These are phyloP conservation scores for Pichia kudriavzevii DNA, from an alignment of 1,139 yeast genomes.

Conservation along the genomic window DNA sequence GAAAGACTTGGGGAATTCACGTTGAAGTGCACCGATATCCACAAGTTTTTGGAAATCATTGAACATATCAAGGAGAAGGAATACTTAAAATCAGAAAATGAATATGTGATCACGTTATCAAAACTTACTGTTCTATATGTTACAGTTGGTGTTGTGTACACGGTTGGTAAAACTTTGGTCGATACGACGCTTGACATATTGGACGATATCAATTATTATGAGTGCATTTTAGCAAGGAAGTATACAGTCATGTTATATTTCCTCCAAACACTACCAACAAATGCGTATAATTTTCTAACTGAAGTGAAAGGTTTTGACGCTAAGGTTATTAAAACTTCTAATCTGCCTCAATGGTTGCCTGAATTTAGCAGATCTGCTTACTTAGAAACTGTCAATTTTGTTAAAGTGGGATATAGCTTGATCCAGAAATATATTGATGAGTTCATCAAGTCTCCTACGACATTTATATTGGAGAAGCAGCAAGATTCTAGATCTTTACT, in stretches of 20 bases:
- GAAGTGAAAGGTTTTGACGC: not conserved
- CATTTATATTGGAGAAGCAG: constrained; percentile 19
- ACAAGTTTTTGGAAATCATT: constrained; percentile 1
- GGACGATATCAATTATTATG: constrained; percentile 29
- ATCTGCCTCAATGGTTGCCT: constrained; percentile 24
- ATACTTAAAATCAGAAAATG: constrained; percentile 2
- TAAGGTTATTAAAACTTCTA: constrained; percentile 4
- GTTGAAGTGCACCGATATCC: no score
- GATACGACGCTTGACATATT: constrained; percentile 21
- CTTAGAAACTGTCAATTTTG: not conserved
- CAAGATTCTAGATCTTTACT: constrained; percentile 14
- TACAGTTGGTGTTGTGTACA: not conserved
- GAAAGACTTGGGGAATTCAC: no score
- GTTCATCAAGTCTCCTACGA: constrained; percentile 21
- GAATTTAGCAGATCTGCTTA: constrained; percentile 1
- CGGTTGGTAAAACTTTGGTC: constrained; percentile 5
- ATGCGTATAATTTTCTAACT: constrained; percentile 13
- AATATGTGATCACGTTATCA: constrained; percentile 1
- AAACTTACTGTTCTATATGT: constrained; percentile 6
- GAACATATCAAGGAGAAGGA: constrained; percentile 1
- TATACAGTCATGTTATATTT: constrained; percentile 27
- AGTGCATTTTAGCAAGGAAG: constrained; percentile 26
- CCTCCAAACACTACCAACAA: constrained; percentile 30
- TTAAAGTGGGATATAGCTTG: constrained; percentile 4
- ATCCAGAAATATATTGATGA: constrained; percentile 11